Conservation (phyloP, 805 yeast species). For the Danielozyma ontarioensis region DNA sequence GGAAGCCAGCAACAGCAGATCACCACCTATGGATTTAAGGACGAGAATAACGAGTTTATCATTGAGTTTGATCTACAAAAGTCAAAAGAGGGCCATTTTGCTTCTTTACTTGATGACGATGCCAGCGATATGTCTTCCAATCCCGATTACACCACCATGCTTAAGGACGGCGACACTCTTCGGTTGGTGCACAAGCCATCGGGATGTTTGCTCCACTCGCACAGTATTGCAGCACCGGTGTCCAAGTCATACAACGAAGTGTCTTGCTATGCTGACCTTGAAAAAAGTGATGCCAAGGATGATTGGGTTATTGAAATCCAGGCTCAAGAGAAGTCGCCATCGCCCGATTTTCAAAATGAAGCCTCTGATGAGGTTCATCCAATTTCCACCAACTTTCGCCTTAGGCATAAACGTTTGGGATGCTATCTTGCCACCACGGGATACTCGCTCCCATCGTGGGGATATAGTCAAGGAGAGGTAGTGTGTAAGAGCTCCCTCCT, state of each 20-base stretch:
- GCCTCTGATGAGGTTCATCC: slow-evolving; percentile 56
- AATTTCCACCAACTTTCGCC: slow-evolving; percentile 67
- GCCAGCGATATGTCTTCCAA: slow-evolving; percentile 4
- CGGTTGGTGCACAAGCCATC: slow-evolving; percentile 70
- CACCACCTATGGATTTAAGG: slow-evolving; percentile 88
- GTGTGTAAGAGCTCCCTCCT: slow-evolving; percentile 55
- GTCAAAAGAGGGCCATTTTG: slow-evolving; percentile 20
- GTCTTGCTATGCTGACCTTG: slow-evolving; percentile 74
- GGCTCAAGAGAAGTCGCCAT: slow-evolving; percentile 45
- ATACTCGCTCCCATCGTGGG: slow-evolving; percentile 70
- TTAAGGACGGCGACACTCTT: slow-evolving; percentile 61
- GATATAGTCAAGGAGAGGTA: slow-evolving; percentile 78
- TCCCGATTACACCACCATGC: slow-evolving; percentile 11
- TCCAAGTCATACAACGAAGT: slow-evolving; percentile 70
- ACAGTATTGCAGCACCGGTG: slow-evolving; percentile 71
- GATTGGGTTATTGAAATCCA: slow-evolving; percentile 88
- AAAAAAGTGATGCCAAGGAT: slow-evolving; percentile 74
- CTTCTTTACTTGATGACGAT: slow-evolving; percentile 22
- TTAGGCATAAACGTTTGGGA: slow-evolving; percentile 56
- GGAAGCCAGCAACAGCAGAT: slow-evolving; percentile 94
- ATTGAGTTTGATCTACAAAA: slow-evolving; percentile 39
- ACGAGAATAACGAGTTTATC: slow-evolving; percentile 12
- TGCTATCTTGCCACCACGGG: slow-evolving; percentile 80
- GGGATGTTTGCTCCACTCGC: slow-evolving; percentile 78
- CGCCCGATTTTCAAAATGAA: slow-evolving; percentile 42